Evolutionary conservation across 2,329 filamentous ascomycete genomes (phyloP), one percentile per base, ranked within the genome.

Genomic region (Hymenoscyphus linearis): DNA sequence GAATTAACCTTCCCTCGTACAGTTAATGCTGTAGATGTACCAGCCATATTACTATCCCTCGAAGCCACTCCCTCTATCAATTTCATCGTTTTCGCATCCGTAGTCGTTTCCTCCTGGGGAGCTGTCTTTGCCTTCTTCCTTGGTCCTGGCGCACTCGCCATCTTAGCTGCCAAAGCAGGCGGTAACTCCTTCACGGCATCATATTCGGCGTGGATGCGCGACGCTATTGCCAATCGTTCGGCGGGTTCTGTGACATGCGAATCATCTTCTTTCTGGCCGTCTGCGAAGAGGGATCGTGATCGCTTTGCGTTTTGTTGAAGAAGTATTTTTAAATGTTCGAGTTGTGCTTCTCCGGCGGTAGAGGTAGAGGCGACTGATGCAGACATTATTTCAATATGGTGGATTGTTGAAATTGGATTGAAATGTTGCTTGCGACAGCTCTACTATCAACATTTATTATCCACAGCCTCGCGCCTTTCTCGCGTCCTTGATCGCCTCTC

Each of bases 141-240:
- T 63, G 83, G 81, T 9, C 81, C 82, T n/a, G 84, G 77, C 40
- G 83, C 82, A 69, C 80, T 84, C 14, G 89, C 87, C 74, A 93
- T 88, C 73, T 93, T 95, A 25, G 90, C 87, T 37, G 90, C 90
- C 22, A 97, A 81, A 1, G 85, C 85, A 25, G 88, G 84, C 5
- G 93, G 93, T 2, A 97, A 81, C 64, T 89, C 87, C 72, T 86
- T 85, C 25, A 95, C 87, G 70, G 87, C 80, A 68, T 86, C 83
- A 75, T 96, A 97, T 77, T 97, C 92, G 62, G 59, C 74, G 67
- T 67, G 77, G 61, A 71, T 65, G 63, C 71, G 64, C 63, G 71
- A 65, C 35, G 67, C 66, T 50, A 71, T 64, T 26, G 61, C 66
- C n/a, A 72, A 53, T 53, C 62, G 65, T 53, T 71, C 70, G 60